Conservation (phyloP, 2,329 filamentous ascomycete species). For the Ophiostoma fasciatum region DNA sequence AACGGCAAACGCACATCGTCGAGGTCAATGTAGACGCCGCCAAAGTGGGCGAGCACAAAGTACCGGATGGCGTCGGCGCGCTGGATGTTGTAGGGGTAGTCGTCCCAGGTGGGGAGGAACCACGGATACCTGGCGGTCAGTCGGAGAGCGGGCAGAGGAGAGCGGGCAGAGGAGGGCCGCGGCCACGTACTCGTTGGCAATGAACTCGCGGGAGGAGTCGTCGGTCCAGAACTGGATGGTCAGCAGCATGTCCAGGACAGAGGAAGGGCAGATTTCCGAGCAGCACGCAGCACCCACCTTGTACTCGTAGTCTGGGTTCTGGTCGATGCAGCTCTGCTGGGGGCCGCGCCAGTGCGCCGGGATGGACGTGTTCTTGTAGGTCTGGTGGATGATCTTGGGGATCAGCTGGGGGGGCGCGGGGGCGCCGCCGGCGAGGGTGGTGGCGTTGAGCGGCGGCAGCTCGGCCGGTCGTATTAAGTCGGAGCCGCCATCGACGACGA, state of each 20-base stretch:
- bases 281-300: conserved; percentile 12
- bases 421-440: neutral
- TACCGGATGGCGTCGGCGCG: conserved; percentile 67
- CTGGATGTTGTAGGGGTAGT: conserved; percentile 62
- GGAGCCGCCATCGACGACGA: neutral
- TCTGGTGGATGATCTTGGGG: conserved; percentile 19
- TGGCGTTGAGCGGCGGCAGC: conserved; percentile 4
- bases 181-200: conserved; percentile 56
- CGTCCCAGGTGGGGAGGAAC: conserved; percentile 62
- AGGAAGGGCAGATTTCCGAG: too few relatives aligned
- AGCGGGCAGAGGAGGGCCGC: too few relatives aligned
- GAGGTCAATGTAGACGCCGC: conserved; percentile 69
- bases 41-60: conserved; percentile 62
- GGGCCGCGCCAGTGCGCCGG: conserved; percentile 15
- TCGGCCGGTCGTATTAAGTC: neutral
- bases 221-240: conserved; percentile 59
- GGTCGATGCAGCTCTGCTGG: conserved; percentile 14
- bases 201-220: conserved; percentile 52
- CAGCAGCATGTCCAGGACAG: too few relatives aligned
- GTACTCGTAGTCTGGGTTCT: conserved; percentile 17
- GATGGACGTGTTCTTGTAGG: conserved; percentile 13
- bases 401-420: conserved; percentile 12
- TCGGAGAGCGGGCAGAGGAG: too few relatives aligned
- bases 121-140: too few relatives aligned
- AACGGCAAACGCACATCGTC: conserved; percentile 30